phyloP scores from a whole-genome alignment of 73 alveolate genomes.

The Uronychia setigera region DNA sequence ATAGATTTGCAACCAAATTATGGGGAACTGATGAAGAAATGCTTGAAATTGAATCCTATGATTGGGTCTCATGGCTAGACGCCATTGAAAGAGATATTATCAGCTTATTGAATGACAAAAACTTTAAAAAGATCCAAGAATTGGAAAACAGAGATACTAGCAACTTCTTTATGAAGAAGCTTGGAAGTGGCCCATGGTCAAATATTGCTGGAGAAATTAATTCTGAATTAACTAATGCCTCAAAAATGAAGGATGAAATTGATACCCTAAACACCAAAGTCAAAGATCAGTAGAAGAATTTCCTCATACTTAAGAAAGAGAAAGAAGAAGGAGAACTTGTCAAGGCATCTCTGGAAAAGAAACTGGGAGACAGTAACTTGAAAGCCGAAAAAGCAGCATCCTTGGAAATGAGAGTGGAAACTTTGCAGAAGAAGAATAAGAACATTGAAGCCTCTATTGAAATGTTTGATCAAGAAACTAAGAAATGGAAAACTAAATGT shows the following conservation, averaged over 20 bases:
- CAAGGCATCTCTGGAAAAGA: slow-evolving; percentile 34
- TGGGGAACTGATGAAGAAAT: not conserved
- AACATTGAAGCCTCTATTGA: not conserved
- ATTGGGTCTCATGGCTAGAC: slow-evolving; percentile 62
- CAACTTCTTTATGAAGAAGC: slow-evolving; percentile 39
- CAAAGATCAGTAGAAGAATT: slow-evolving; percentile 43
- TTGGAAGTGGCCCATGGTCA: slow-evolving; percentile 56
- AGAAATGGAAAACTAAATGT: not conserved
- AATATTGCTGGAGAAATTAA: slow-evolving; percentile 27
- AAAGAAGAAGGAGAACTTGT: slow-evolving; percentile 42
- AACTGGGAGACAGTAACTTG: slow-evolving; percentile 41
- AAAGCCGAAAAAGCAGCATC: slow-evolving; percentile 38
- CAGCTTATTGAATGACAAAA: slow-evolving; percentile 33
- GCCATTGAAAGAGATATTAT: slow-evolving; percentile 59
- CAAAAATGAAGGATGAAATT: slow-evolving; percentile 53
- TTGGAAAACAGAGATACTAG: slow-evolving; percentile 25
- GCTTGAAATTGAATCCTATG: slow-evolving; percentile 17
- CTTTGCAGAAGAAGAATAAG: not conserved
- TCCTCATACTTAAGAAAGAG: slow-evolving; percentile 39
- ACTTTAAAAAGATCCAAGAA: slow-evolving; percentile 29
- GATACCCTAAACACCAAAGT: slow-evolving; percentile 39
- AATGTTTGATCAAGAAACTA: not conserved
- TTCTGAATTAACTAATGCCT: slow-evolving; percentile 41
- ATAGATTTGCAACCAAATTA: slow-evolving; percentile 2
- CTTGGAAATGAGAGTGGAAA: not conserved